Conservation (phyloP, 257 asterid genomes). For the Solanum clarkiae region DNA sequence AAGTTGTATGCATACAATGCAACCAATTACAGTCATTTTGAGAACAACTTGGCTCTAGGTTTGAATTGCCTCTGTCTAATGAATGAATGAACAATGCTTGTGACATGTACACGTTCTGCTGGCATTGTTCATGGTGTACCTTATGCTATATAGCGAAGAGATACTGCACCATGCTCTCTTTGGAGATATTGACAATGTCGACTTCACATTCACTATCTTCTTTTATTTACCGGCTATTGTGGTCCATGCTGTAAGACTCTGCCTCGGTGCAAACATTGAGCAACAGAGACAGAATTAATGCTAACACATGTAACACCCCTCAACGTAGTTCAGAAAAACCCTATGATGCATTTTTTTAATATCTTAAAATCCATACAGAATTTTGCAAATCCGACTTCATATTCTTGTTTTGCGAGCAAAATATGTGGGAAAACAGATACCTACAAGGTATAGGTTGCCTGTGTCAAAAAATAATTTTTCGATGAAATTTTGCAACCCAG, state of each 20-base stretch:
- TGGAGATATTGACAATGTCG: background rate
- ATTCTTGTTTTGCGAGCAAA: too few species aligned
- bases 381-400: too few species aligned
- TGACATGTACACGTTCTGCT: background rate
- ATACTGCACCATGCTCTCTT: background rate
- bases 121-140: background rate
- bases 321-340: too few species aligned
- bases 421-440: too few species aligned
- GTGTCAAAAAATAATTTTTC: too few species aligned
- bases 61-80: background rate
- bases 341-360: too few species aligned
- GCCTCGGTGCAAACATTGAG: background rate
- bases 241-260: background rate
- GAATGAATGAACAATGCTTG: background rate
- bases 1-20: background rate
- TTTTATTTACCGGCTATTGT: background rate
- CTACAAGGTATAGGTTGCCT: too few species aligned
- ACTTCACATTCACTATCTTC: background rate
- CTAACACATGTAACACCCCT: too few species aligned
- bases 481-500: too few species aligned
- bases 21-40: background rate
- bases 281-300: background rate
- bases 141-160: background rate
- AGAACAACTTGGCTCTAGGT: background rate
- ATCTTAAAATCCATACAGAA: too few species aligned